phyloP scores from a whole-genome alignment of 2,329 filamentous ascomycete genomes.

The Penicillium sp. region DNA sequence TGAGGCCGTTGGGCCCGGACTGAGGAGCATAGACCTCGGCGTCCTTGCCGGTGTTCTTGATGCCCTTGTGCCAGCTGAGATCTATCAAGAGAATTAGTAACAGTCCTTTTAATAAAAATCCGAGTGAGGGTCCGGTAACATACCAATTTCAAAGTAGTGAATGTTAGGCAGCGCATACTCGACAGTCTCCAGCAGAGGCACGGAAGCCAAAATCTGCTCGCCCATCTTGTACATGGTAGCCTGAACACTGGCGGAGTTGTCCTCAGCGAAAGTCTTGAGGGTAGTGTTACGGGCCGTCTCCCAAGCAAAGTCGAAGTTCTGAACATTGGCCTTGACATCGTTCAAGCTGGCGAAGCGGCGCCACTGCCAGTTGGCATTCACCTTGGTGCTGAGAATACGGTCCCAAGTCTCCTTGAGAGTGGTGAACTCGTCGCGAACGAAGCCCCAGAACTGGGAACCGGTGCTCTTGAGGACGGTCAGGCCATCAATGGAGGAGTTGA shows the following conservation, averaged over 20 bases:
- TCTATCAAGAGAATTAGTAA: conserved; percentile 57
- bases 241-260: conserved; percentile 91
- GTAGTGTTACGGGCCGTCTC: conserved; percentile 78
- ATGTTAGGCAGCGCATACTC: conserved; percentile 93
- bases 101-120: background rate
- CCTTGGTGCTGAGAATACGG: conserved; percentile 90
- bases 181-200: conserved; percentile 71
- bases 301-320: conserved; percentile 79
- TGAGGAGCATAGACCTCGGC: conserved; percentile 96
- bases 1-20: conserved; percentile 89
- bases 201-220: conserved; percentile 77
- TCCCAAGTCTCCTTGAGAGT: conserved; percentile 90
- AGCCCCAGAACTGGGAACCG: conserved; percentile 92
- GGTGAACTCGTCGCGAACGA: conserved; percentile 90
- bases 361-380: conserved; percentile 88
- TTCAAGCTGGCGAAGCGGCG: conserved; percentile 66
- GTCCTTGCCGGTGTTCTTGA: conserved; percentile 93
- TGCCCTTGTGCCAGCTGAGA: conserved; percentile 91
- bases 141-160: conserved; percentile 92
- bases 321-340: conserved; percentile 66
- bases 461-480: conserved; percentile 94
- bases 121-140: conserved; percentile 11
- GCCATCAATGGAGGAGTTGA: conserved; percentile 78
- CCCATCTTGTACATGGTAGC: conserved; percentile 99
- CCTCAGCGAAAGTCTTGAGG: conserved; percentile 86